Conservation (phyloP, 768 basidiomycete genomes). For the Mycena vitilis region DNA sequence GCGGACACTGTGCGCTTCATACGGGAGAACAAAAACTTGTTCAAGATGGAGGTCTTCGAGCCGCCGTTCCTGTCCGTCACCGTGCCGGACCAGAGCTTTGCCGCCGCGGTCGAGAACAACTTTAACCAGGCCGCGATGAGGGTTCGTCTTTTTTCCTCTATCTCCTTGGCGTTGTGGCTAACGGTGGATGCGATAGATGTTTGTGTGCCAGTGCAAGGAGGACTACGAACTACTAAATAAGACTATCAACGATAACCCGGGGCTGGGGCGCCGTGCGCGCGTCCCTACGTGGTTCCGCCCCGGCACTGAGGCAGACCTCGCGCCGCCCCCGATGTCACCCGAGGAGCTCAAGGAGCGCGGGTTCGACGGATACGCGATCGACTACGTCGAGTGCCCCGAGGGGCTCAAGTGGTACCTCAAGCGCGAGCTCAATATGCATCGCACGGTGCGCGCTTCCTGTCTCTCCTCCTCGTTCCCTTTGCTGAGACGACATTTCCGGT, state of each 20-base stretch:
- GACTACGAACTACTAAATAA: constrained; percentile 81
- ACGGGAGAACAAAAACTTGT: constrained; percentile 68
- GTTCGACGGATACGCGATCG: constrained; percentile 87
- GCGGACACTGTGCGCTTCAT: constrained; percentile 81
- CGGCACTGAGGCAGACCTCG: constrained; percentile 47
- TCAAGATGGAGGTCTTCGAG: constrained; percentile 88
- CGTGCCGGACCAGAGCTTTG: constrained; percentile 71
- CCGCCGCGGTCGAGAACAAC: constrained; percentile 79
- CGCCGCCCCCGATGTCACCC: constrained; percentile 64
- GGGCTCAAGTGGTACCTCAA: constrained; percentile 80
- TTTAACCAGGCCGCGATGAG: constrained; percentile 70
- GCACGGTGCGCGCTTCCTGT: constrained; percentile 64
- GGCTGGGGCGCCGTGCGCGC: constrained; percentile 61
- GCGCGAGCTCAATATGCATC: constrained; percentile 73
- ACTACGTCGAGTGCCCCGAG: constrained; percentile 82
- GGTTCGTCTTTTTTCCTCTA: constrained; percentile 53
- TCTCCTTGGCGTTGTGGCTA: background rate
- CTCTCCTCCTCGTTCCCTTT: background rate
- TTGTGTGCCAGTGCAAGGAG: constrained; percentile 85
- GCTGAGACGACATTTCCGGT: background rate
- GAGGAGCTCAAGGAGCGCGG: constrained; percentile 72
- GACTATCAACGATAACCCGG: constrained; percentile 71
- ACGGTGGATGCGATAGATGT: constrained; percentile 62
- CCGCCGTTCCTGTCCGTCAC: constrained; percentile 82
- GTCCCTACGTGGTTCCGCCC: constrained; percentile 79